A percentile compares a stretch with the other conserved stretches of the same genome.
Conservation (phyloP, 345 rosid species). For the Aegle marmelos region DNA sequence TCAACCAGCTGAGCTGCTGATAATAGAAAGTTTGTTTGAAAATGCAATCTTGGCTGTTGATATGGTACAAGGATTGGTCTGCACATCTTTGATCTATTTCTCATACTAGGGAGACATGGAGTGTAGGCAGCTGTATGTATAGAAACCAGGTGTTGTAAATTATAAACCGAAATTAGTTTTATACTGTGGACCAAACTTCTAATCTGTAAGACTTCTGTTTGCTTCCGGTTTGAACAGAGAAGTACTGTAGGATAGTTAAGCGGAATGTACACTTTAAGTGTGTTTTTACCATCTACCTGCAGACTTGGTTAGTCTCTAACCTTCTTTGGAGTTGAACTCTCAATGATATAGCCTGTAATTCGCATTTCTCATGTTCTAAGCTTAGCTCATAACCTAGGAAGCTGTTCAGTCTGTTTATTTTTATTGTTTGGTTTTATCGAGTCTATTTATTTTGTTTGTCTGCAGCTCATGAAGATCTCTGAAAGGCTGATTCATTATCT, state of each 20-base stretch:
- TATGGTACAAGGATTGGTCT: slow-evolving; percentile 4
- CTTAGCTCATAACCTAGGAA: background rate
- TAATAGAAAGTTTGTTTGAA: background rate
- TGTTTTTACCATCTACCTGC: background rate
- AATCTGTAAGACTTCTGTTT: background rate
- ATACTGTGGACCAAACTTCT: slow-evolving; percentile 14
- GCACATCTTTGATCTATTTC: slow-evolving; percentile 9
- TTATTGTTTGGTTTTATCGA: no score
- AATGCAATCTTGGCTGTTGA: slow-evolving; percentile 12
- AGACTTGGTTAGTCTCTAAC: background rate
- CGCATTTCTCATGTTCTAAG: background rate
- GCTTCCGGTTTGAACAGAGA: background rate
- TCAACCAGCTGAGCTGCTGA: background rate
- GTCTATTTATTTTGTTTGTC: background rate
- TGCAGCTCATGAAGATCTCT: background rate
- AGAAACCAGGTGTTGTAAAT: slow-evolving; percentile 46
- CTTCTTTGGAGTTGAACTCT: background rate
- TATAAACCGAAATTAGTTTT: slow-evolving; percentile 31
- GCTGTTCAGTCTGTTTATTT: no score
- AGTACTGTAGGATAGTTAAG: background rate
- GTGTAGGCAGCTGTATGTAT: slow-evolving; percentile 31
- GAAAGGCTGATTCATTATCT: background rate
- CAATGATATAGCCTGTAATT: background rate
- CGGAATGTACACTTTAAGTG: background rate
- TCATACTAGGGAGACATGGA: slow-evolving; percentile 14